A percentile compares a stretch with the other conserved stretches of the same genome.
These are phyloP conservation scores for Hortiboletus rubellus DNA, from an alignment of 1,284 basidiomycete species.

Conservation along the genomic window DNA sequence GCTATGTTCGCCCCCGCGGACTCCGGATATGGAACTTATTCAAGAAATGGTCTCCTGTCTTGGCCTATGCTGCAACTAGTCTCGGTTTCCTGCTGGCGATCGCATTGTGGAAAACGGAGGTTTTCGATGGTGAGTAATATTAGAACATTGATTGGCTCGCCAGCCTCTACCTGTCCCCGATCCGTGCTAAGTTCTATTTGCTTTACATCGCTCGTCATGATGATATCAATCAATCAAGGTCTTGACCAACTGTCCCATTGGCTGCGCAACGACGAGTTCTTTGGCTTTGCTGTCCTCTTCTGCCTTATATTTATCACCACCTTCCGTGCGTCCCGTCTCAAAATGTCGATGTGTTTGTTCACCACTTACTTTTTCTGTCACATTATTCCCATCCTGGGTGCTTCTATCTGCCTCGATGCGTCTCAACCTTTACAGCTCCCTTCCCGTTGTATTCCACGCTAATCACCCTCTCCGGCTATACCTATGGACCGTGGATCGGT, in stretches of 20 bases:
- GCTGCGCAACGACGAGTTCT: slow-evolving; percentile 64
- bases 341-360: not conserved
- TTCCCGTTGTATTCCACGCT: slow-evolving; percentile 86
- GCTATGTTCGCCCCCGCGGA: slow-evolving; percentile 50
- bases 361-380: slow-evolving; percentile 11
- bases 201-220: not conserved
- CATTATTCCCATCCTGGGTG: slow-evolving; percentile 10
- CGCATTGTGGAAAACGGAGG: slow-evolving; percentile 69
- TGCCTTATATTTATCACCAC: slow-evolving; percentile 79
- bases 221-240: slow-evolving; percentile 39
- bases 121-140: slow-evolving; percentile 61
- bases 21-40: slow-evolving; percentile 56
- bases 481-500: slow-evolving; percentile 79
- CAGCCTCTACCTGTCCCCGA: not conserved
- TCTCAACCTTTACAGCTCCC: slow-evolving; percentile 53
- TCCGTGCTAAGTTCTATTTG: slow-evolving; percentile 6
- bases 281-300: slow-evolving; percentile 73
- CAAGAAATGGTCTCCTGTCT: slow-evolving; percentile 70
- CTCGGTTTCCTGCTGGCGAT: slow-evolving; percentile 70
- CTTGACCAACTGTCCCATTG: slow-evolving; percentile 73
- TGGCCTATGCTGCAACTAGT: slow-evolving; percentile 66
- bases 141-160: slow-evolving; percentile 1
- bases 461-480: slow-evolving; percentile 85
- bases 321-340: slow-evolving; percentile 60
- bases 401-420: slow-evolving; percentile 18